Evolutionary conservation across 352 stramenopile genomes (phyloP).

Genomic region (Phytophthora uliginosa): DNA sequence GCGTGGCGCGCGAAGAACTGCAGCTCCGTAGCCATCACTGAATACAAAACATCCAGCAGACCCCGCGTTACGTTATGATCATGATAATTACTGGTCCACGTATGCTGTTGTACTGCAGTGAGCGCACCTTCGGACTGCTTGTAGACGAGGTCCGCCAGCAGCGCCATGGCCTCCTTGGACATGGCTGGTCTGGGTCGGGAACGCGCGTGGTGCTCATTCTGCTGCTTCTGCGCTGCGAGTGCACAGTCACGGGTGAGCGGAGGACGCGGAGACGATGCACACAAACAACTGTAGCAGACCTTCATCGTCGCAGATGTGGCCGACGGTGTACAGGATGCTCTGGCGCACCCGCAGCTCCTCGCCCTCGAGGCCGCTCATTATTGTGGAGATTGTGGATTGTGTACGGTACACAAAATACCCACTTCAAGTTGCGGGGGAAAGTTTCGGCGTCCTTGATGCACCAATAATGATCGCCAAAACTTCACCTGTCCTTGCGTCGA

Average conservation of each 20-base stretch:
- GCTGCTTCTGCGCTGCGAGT: constrained; percentile 60
- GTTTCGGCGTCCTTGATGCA: too few species aligned
- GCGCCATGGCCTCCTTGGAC: constrained; percentile 73
- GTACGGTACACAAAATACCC: background rate
- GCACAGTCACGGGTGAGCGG: background rate
- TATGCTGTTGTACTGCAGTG: background rate
- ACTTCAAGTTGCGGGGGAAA: constrained; percentile 20
- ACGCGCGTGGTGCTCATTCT: constrained; percentile 51
- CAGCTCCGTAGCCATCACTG: constrained; percentile 80
- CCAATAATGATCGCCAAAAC: too few species aligned
- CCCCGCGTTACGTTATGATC: too few species aligned
- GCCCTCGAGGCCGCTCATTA: constrained; percentile 32
- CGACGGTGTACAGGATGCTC: constrained; percentile 74
- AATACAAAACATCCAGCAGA: background rate
- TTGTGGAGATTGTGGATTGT: background rate
- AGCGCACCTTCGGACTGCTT: constrained; percentile 71
- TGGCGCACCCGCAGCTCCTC: constrained; percentile 82
- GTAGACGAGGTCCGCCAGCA: constrained; percentile 73
- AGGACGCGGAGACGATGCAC: background rate
- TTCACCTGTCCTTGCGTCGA: too few species aligned
- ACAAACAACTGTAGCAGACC: constrained; percentile 28
- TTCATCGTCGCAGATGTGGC: constrained; percentile 75
- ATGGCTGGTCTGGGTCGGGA: constrained; percentile 49
- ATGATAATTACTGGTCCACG: background rate
- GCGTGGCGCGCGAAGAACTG: constrained; percentile 82